Evolutionary conservation across 768 basidiomycete species (phyloP).

Genomic region (Candolleomyces aberdarensis): DNA sequence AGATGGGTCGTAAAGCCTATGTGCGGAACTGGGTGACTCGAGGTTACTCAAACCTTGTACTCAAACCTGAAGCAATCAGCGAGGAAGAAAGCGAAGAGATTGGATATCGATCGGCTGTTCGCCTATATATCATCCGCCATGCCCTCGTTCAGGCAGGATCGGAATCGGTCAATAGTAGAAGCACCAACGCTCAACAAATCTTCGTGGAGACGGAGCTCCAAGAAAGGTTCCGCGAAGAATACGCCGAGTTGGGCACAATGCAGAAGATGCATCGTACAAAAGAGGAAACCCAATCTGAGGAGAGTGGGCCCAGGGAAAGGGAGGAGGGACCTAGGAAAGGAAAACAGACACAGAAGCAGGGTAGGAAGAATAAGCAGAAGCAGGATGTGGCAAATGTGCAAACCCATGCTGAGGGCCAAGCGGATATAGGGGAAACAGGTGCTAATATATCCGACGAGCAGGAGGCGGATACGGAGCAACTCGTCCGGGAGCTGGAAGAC

Average conservation of each 20-base stretch:
- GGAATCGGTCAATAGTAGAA: too few species aligned
- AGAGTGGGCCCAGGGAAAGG: not conserved
- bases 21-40: slow-evolving; percentile 30
- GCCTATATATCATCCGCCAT: not conserved
- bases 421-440: too few species aligned
- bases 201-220: too few species aligned
- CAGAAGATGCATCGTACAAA: not conserved
- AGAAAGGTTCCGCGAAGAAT: too few species aligned
- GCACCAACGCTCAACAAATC: too few species aligned
- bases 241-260: not conserved
- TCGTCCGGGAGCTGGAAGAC: too few species aligned
- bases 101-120: slow-evolving; percentile 11
- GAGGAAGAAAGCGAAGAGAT: slow-evolving; percentile 9
- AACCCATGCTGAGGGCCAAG: too few species aligned
- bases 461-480: too few species aligned
- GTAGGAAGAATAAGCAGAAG: not conserved
- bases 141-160: too few species aligned
- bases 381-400: too few species aligned
- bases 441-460: too few species aligned
- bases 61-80: not conserved
- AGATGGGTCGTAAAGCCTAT: slow-evolving; percentile 48
- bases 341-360: not conserved
- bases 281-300: not conserved
- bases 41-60: not conserved
- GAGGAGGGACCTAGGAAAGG: not conserved